phyloP scores from a whole-genome alignment of 2,329 filamentous ascomycete species.

The Graphiopsis chlorocephala region DNA sequence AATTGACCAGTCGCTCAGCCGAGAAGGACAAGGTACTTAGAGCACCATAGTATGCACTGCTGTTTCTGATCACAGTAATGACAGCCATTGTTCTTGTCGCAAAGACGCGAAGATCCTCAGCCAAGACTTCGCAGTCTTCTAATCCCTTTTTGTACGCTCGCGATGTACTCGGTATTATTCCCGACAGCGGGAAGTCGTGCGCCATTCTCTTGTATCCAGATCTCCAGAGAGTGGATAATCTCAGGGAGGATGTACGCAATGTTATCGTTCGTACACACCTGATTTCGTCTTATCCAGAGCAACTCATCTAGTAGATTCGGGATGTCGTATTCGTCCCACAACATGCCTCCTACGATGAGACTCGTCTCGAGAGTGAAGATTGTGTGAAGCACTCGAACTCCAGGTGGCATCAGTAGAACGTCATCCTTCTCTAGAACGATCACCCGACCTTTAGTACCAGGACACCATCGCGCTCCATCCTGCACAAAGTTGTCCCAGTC shows the following conservation, averaged over 20 bases:
- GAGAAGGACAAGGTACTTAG: background rate
- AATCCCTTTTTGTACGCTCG: background rate
- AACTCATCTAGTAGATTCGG: background rate
- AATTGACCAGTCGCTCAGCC: background rate
- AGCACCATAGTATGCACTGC: background rate
- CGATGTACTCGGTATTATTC: background rate
- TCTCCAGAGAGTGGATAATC: background rate
- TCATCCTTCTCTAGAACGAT: constrained; percentile 4
- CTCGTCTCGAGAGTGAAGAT: constrained; percentile 5
- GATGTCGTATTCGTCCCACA: constrained; percentile 13
- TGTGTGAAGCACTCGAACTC: background rate
- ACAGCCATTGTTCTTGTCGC: background rate
- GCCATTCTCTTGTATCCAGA: background rate
- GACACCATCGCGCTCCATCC: background rate
- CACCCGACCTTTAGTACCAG: constrained; percentile 1
- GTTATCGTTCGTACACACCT: background rate
- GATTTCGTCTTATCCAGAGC: background rate
- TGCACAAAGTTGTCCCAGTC: constrained; percentile 8
- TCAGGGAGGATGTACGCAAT: background rate
- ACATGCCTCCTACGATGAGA: constrained; percentile 11
- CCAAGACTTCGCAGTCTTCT: background rate
- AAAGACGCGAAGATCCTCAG: background rate
- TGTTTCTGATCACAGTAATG: background rate
- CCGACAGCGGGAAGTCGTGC: background rate
- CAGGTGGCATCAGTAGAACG: constrained; percentile 7